Base-by-base conservation (phyloP, 1,284 basidiomycete genomes). In the Inonotus hispidus region DNA sequence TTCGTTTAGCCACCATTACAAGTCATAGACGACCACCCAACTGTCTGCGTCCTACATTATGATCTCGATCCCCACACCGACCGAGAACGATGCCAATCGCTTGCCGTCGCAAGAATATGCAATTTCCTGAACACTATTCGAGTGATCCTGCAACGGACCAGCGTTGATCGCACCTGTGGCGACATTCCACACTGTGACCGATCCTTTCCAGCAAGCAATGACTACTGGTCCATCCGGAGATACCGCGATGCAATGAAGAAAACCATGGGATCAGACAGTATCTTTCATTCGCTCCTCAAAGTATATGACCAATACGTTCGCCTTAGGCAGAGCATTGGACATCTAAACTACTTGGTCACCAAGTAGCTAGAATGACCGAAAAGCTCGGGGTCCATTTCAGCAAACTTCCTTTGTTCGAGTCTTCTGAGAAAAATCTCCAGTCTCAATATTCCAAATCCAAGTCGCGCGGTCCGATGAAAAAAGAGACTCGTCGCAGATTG, bases 21-120 rank as follows among this genome's bases (percentile, higher is more conserved):
- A 43, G 3, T 16, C 43, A 21, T 35, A 59, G 16, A 38, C 38
- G 1, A 25, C n/a, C 35, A 19, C 35, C 16, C 59, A 56, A 46
- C 39, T 47, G 13, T 49, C 19, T 11, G 55, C n/a, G 37, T 58
- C 56, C 56, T 45, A 58, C 7, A 58, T 11, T 32, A 25, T 32
- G 14, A 58, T n/a, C n/a, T n/a, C n/a, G n/a, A n/a, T 37, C 16
- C 47, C 13, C 23, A 5, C 16, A 25, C 56, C 52, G 3, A 39
- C 53, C 14, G 52, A 54, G 6, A 32, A 54, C 16, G 59, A 60
- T 7, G 43, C 39, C 16, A 60, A n/a, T 27, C 19, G 53, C 35
- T 59, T 55, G 32, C 59, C 59, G 39, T 60, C 37, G 11, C 27
- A 21, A 4, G 53, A 60, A 10, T 41, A 37, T 14, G 37, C 53